Percentiles rank a stretch among this genome's conserved stretches.
Evolutionary conservation across 768 basidiomycete species (phyloP).

Genomic region (Naematelia aurantialba): DNA sequence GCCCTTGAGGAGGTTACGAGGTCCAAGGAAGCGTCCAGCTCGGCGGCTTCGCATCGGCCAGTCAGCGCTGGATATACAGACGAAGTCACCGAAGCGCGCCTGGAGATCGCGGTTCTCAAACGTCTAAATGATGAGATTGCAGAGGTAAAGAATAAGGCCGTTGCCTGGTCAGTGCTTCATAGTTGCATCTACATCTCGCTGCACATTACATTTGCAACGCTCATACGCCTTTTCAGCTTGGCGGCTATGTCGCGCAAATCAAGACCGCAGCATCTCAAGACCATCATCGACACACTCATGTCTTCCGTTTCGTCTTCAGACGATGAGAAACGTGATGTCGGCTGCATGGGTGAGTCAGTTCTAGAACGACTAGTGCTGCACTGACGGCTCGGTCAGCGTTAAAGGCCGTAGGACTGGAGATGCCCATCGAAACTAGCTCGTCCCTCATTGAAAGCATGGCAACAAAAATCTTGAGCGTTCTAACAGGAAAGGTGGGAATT

Average conservation of each 20-base stretch:
- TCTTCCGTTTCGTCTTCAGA: constrained; percentile 79
- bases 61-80: constrained; percentile 57
- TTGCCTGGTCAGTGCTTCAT: constrained; percentile 83
- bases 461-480: background rate
- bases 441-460: background rate
- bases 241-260: constrained; percentile 85
- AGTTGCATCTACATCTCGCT: too few relatives aligned
- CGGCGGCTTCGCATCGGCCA: constrained; percentile 61
- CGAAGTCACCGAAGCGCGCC: constrained; percentile 76
- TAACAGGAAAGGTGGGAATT: constrained; percentile 55
- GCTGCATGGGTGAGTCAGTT: constrained; percentile 76
- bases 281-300: constrained; percentile 84
- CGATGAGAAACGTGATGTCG: constrained; percentile 90
- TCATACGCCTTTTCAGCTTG: constrained; percentile 56
- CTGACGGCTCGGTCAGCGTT: constrained; percentile 59
- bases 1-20: constrained; percentile 56
- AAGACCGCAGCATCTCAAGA: constrained; percentile 72
- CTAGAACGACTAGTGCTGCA: background rate
- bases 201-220: background rate
- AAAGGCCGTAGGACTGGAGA: constrained; percentile 89
- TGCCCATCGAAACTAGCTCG: constrained; percentile 69
- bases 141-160: constrained; percentile 96
- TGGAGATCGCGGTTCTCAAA: constrained; percentile 75
- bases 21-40: background rate
- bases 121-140: constrained; percentile 86